Percentiles rank a stretch among this genome's conserved stretches.
Evolutionary conservation across 139 green algal genomes (phyloP).

Genomic region (Closterium sp.): DNA sequence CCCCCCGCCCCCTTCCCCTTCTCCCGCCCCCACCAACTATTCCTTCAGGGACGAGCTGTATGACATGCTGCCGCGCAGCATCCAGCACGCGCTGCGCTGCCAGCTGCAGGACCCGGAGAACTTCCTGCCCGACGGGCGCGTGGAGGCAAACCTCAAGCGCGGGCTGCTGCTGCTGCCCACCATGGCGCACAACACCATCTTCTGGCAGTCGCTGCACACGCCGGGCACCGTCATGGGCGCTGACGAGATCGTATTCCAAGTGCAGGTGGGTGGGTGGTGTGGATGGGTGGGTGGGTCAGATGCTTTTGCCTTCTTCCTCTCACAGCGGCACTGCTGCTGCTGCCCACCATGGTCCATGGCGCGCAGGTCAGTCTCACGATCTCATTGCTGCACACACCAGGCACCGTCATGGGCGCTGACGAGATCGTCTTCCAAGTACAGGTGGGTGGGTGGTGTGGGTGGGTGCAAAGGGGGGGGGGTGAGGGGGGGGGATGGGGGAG

Average conservation of each 20-base stretch:
- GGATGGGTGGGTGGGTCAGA: too few species aligned
- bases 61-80: conserved; percentile 20
- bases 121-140: background rate
- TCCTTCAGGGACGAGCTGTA: conserved; percentile 23
- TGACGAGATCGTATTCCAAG: background rate
- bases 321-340: too few species aligned
- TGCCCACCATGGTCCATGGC: background rate
- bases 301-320: too few species aligned
- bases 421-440: background rate
- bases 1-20: background rate
- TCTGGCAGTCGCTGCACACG: conserved; percentile 6
- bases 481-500: too few species aligned
- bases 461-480: too few species aligned
- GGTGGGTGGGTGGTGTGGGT: background rate
- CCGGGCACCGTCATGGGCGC: background rate
- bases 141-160: conserved; percentile 10
- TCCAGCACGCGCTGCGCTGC: background rate
- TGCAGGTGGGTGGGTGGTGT: background rate
- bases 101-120: conserved; percentile 1
- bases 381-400: background rate
- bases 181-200: conserved; percentile 8
- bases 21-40: background rate
- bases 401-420: background rate
- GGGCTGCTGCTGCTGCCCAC: conserved; percentile 19
- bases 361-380: background rate